phyloP scores from a whole-genome alignment of 352 stramenopile genomes.

The Phytophthora idaei region DNA sequence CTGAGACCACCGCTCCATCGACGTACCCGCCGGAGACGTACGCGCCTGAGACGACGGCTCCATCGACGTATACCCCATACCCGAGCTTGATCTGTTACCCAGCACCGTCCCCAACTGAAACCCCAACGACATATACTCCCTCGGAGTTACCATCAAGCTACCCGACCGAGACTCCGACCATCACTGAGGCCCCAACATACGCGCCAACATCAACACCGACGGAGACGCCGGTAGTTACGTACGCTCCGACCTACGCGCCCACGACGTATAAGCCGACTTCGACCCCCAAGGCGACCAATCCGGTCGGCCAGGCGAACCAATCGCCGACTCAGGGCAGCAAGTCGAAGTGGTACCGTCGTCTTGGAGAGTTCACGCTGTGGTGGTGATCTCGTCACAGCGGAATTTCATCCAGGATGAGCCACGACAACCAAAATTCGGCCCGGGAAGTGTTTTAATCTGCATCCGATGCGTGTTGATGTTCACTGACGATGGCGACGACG shows the following conservation, averaged over 20 bases:
- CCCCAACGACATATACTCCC: neutral
- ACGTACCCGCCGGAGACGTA: conserved; percentile 5
- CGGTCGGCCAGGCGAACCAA: conserved; percentile 15
- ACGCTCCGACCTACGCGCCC: conserved; percentile 10
- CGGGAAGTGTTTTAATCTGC: conserved; percentile 4
- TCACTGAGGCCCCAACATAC: conserved; percentile 1
- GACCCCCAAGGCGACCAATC: conserved; percentile 26
- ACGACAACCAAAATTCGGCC: neutral
- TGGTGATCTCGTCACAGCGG: conserved; percentile 5
- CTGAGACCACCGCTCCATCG: neutral
- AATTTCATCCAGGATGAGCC: neutral
- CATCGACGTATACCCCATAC: neutral
- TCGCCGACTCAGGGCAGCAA: conserved; percentile 13
- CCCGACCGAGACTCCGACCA: neutral
- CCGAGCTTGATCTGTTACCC: neutral
- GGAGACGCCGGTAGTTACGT: conserved; percentile 3
- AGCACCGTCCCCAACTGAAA: neutral
- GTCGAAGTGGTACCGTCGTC: conserved; percentile 28
- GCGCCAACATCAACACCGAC: neutral
- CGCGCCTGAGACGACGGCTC: conserved; percentile 10
- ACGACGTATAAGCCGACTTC: conserved; percentile 10
- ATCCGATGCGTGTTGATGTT: conserved; percentile 34
- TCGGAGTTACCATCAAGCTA: neutral
- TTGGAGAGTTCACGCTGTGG: conserved; percentile 28
- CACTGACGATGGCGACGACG: neutral